These are phyloP conservation scores for Xylaria intraflava DNA, from an alignment of 495 filamentous ascomycete genomes.

Conservation along the genomic window DNA sequence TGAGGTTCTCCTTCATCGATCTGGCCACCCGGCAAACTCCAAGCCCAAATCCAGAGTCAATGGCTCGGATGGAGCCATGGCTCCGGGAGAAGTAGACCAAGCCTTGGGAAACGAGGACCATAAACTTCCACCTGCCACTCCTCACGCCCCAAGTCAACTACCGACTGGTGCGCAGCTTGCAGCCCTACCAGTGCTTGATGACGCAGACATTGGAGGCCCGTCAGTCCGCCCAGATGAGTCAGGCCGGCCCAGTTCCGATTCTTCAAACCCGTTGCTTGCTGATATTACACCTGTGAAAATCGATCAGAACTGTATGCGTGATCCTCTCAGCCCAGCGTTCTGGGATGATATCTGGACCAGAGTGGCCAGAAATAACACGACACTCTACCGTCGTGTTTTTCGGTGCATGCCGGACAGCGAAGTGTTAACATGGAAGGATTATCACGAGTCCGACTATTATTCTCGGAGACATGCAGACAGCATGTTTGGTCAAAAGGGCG, in stretches of 20 bases:
- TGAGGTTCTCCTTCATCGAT: conserved; percentile 56
- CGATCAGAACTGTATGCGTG: conserved; percentile 55
- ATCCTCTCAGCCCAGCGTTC: conserved; percentile 78
- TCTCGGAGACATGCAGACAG: conserved; percentile 70
- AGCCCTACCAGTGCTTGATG: conserved; percentile 55
- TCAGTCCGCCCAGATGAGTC: conserved; percentile 39
- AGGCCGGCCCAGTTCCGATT: conserved; percentile 26
- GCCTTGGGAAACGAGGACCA: conserved; percentile 16
- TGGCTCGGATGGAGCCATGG: background rate
- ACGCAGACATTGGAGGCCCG: conserved; percentile 74
- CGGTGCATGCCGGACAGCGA: conserved; percentile 95
- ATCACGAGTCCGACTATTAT: conserved; percentile 80
- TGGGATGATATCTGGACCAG: conserved; percentile 81
- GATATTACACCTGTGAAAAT: conserved; percentile 57
- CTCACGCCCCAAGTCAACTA: conserved; percentile 26
- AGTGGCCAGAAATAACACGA: conserved; percentile 92
- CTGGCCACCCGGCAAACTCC: conserved; percentile 15
- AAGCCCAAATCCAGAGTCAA: conserved; percentile 4
- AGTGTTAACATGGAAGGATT: conserved; percentile 88
- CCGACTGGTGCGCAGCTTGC: conserved; percentile 59
- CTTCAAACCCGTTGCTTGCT: conserved; percentile 51
- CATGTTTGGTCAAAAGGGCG: conserved; percentile 39
- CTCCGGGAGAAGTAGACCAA: conserved; percentile 14
- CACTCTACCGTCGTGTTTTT: conserved; percentile 87
- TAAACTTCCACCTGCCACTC: conserved; percentile 13